Evolutionary conservation across 1,139 yeast species (phyloP), one percentile per base, ranked within the genome.

Genomic region (Candida glucosophila): DNA sequence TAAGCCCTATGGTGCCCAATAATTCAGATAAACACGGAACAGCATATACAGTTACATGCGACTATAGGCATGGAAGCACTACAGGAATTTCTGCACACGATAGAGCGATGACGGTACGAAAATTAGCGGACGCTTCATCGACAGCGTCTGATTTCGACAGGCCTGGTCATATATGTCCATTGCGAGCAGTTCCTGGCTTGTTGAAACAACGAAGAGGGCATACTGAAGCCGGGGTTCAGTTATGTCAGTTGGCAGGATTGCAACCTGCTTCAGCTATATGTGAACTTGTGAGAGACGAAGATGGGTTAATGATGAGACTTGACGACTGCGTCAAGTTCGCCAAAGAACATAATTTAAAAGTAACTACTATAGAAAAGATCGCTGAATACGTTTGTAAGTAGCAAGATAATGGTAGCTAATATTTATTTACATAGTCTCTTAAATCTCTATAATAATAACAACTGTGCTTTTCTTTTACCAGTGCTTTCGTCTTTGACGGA

Each of bases 61-160:
- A 92, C 52, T 76, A 63, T 39, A 74, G 67, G 19, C 69, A 73
- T 29, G 95, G 94, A 17, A 88, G 97, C 19, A 83, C 98, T n/a
- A 90, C 98, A 0, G 99, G 99, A 10, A 92, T 90, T 29, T 80
- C 94, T 17, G 97, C 98, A 5, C 78, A 77, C 42, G 99, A 92
- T 53, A 72, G 98, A 45, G 92, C 95, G 1, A 58, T 82, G 38
- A 90, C 98, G 1, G 82, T 83, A 20, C 58, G 65, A 22, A 66
- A 66, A 33, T 66, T 92, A 40, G 95, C 95, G 1, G 68, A 73
- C 36, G 61, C 79, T 3, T 35, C 43, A 5, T 51, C 77, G 9
- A 62, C 59, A 29, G 66, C 93, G 0, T 58, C 43, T 0, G 85
- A 82, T 36, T 83, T 90, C 47, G 61, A 83, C 44, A 75, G 80